Base-by-base conservation (phyloP, 495 filamentous ascomycete genomes). In the Neurospora sp. region DNA sequence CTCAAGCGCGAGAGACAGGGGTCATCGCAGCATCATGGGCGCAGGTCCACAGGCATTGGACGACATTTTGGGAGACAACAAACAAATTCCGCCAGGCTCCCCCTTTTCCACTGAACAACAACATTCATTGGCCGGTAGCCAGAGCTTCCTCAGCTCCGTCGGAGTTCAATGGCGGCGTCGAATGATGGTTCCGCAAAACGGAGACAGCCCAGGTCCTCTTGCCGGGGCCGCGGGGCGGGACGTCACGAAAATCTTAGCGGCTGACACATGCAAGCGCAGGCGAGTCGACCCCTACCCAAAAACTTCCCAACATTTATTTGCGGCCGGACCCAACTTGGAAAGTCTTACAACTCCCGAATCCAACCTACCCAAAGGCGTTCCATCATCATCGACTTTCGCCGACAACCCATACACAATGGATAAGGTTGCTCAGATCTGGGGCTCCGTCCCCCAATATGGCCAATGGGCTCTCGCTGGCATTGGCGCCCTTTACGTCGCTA, bases 401-500 rank as follows among this genome's bases (percentile, higher is more conserved):
- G 14, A 31, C 27, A 62, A 31, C 23, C 27, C 23, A 31, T 62
- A 70, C 23, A 76, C n/a, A 23, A 82, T 86, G 83, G 83, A 82
- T 41, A 77, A 75, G 48, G 72, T 84, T 18, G 75, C 74, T 42
- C 70, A 83, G n/a, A 37, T 78, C 37, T 81, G 85, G 74, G 80
- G 44, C 38, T 74, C 79, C 9, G 75, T 85, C 20, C 85, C 85
- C 8, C 83, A 77, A 70, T 69, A 70, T 31, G 76, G 75, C 23
- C 82, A 83, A 35, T 79, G 80, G 75, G 78, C 79, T 38, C 75
- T 85, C 46, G 83, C 83, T 20, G 86, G 82, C 69, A 80, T 91
- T 69, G 92, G 92, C 59, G 84, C 88, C 59, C 79, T 92, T 69
- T 89, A 85, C 75, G 74, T 93, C 41, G 83, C 84, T 73, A 84